phyloP scores from a whole-genome alignment of 768 basidiomycete genomes.

The Phanerochaete sordida region DNA sequence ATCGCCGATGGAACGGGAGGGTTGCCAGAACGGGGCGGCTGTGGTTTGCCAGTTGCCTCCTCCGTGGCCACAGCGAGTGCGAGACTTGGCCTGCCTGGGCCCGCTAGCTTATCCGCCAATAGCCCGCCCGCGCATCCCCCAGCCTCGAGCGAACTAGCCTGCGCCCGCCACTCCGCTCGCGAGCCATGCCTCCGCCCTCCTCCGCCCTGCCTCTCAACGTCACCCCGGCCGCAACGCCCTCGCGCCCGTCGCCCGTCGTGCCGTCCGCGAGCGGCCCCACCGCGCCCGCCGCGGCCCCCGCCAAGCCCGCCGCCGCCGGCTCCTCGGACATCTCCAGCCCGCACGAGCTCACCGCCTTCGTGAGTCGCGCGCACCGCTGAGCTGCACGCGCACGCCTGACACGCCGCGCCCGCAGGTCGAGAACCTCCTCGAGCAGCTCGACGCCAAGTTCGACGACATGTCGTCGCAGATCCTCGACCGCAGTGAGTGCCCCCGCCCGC shows the following conservation, averaged over 20 bases:
- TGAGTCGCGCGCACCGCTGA: conserved; percentile 38
- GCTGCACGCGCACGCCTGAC: background rate
- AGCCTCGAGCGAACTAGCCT: background rate
- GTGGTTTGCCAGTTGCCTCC: background rate
- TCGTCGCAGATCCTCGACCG: conserved; percentile 83
- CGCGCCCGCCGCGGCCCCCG: conserved; percentile 10
- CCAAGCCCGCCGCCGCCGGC: conserved; percentile 16
- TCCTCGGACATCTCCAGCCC: conserved; percentile 82
- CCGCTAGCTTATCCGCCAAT: too few relatives aligned
- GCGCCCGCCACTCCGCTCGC: background rate
- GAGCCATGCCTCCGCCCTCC: conserved; percentile 28
- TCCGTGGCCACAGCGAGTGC: background rate
- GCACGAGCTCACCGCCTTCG: conserved; percentile 92
- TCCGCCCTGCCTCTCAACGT: conserved; percentile 67
- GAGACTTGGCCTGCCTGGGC: too few relatives aligned
- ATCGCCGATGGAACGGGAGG: too few relatives aligned
- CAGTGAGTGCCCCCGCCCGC: conserved; percentile 45
- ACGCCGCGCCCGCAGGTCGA: conserved; percentile 59
- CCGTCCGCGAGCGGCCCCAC: conserved; percentile 28
- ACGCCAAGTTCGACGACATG: conserved; percentile 90
- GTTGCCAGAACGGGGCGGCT: background rate
- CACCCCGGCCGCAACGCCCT: conserved; percentile 35
- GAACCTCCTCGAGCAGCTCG: conserved; percentile 82
- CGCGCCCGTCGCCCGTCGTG: conserved; percentile 34
- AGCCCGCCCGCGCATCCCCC: too few relatives aligned